Base-by-base conservation (phyloP, 2,329 filamentous ascomycete genomes). In the Fonsecaea multimorphosa region DNA sequence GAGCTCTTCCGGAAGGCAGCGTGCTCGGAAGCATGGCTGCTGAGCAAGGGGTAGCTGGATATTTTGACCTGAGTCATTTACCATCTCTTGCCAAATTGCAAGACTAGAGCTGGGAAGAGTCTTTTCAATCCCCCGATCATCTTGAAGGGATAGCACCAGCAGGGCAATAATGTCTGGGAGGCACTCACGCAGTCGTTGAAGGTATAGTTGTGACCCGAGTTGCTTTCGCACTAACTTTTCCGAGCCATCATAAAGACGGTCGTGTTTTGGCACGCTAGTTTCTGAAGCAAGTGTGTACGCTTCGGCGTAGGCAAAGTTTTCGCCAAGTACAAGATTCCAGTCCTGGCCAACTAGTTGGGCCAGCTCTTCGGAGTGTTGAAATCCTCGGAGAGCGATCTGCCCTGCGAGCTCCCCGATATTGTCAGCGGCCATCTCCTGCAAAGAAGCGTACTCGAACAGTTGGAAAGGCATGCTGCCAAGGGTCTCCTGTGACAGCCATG, bases 201-300 rank as follows among this genome's bases (percentile, higher is more conserved):
- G 78, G 72, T 91, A 94, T 1, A 77, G 75, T 36, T 91, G 87
- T 46, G 84, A 83, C 0, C 91, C 92, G 1, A 98, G 77, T 7
- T 88, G 78, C 64, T 87, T 89, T 71, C 89, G 88, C 2, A 97
- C 80, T 40, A 87, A 82, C 62, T 83, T 84, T 73, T 93, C 80
- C 16, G 78, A 90, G 2, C 87, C 87, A 56, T 83, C 87, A 8
- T 82, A 79, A 59, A 83, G 78, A 22, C 74, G 77, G 19, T 75
- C 75, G 51, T 79, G 76, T 12, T 76, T 76, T 36, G 79, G 80
- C 54, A 80, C 75, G 59, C 78, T 80, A 61, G 91, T 87, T 74
- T 94, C 91, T 74, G 90, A 88, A 3, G 91, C 89, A 71, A 97
- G 89, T 63, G 90, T 89, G 75, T 98, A 99, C 3, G 93, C 92